A percentile compares a stretch with the other conserved stretches of the same genome.
These are phyloP conservation scores for Solanum bulbocastanum DNA, from an alignment of 257 asterid species.

Conservation along the genomic window DNA sequence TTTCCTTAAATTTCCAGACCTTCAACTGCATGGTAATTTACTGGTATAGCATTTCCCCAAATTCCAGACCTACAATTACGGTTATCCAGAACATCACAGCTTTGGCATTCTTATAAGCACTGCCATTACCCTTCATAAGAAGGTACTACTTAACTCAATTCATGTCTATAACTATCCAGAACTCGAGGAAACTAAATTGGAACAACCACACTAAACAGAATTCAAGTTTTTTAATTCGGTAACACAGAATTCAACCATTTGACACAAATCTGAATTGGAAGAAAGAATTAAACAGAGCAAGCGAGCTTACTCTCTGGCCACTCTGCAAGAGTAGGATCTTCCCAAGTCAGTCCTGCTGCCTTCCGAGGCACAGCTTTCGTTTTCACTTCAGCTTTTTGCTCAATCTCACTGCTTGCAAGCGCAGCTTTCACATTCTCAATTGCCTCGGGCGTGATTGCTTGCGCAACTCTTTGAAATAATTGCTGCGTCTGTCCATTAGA, in stretches of 20 bases:
- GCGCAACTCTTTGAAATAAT: neutral
- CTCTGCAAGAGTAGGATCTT: constrained; percentile 86
- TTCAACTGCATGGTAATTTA: neutral
- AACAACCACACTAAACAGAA: neutral
- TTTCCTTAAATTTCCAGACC: neutral
- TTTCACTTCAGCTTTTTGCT: constrained; percentile 88
- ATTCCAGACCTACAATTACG: neutral
- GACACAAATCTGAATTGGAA: neutral
- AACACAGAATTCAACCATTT: neutral
- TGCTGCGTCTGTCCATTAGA: neutral
- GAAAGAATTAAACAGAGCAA: neutral
- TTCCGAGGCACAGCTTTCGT: constrained; percentile 88
- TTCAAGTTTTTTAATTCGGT: neutral
- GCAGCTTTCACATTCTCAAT: constrained; percentile 85
- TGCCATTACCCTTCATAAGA: neutral
- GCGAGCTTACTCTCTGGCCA: constrained; percentile 86
- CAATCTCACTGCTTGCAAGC: constrained; percentile 78
- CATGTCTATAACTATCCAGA: neutral
- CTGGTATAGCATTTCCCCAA: neutral
- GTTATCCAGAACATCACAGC: neutral
- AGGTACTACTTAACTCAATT: neutral
- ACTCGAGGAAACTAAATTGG: neutral
- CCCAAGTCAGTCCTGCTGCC: constrained; percentile 67
- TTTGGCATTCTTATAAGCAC: neutral
- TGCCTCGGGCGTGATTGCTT: neutral